Base-by-base conservation (phyloP, 805 yeast species). In the Isabelozyma gotoi region DNA sequence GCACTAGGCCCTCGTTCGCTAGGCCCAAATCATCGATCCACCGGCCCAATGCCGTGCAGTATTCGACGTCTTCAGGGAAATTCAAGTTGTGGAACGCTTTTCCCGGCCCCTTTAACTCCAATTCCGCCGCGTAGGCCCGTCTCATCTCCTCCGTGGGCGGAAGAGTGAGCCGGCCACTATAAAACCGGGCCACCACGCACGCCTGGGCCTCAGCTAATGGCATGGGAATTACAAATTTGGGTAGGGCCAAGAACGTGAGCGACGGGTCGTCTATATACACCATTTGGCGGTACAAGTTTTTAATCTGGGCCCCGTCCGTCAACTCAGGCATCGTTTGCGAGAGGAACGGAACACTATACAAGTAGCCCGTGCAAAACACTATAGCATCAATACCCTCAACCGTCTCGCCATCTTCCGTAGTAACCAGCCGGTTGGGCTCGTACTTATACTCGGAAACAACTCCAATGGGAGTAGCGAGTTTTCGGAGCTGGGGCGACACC, bases 41-140 rank as follows among this genome's bases (percentile, higher is more conserved):
- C 7, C 44, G 19, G 31, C 48, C 50, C 39, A 78, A 60, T 40
- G 66, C 65, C 49, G 76, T 75, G 52, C 80, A 75, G 57, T 82
- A 86, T 19, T 76, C 77, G 1, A 77, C 80, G 51, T 85, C 94
- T 37, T 63, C 63, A 8, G 88, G 87, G 50, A 60, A 72, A 12
- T 64, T 66, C 58, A 84, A 56, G 44, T 73, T 76, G 53, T 66
- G 71, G 51, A 61, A 58, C 2, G 43, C 21, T 29, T 47, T 51
- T 7, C 51, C 54, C 14, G 33, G 24, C 1, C 71, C 71, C 40
- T 57, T 57, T 17, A 32, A 48, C 5, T 38, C 50, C 5, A 57
- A 37, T 43, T 75, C 71, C 18, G 48, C 46, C 8, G 47, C 44
- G 43, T 71, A 73, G 45, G 53, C 57, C 16, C 50, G 36, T 5